Evolutionary conservation across 345 rosid species (phyloP), one percentile per base, ranked within the genome.

Genomic region (Syzygium grande): DNA sequence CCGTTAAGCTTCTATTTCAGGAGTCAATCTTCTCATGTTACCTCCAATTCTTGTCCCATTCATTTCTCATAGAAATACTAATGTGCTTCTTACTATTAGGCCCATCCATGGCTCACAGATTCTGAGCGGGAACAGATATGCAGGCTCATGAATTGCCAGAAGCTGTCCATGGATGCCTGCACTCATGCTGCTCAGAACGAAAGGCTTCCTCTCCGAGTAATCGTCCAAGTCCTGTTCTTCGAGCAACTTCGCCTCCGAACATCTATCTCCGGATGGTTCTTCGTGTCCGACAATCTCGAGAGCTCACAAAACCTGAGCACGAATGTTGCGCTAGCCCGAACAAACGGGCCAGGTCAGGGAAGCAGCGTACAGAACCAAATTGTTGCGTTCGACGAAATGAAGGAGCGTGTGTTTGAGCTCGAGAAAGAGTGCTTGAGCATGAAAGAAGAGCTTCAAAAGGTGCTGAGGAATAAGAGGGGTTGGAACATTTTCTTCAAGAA

Each of bases 181-280:
- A 94, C 98, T 17, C 99, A 97, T 87, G 99, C 99, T 58, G 94
- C 99, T 1, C 97, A 96, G 92, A 97, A 97, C 55, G 99, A 96
- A 90, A 94, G 98, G 92, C 94, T 97, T 68, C 99, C 99, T 1
- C 93, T 97, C 17, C 90, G 99, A 87, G 95, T 96, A 68, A 93
- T 96, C 5, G 98, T 97, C 87, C 99, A 97, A 92, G 95, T 97
- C 87, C 87, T 96, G 86, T 97, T 97, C 97, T 95, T 95, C 83
- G 99, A 97, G 88, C 99, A 97, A 89, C 95, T 97, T 84, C 88
- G 98, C 84, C 99, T 97, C 22, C 92, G 98, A 3, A 96, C 96
- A 88, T 96, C 98, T 12, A 86, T 97, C 61, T 90, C 96, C 22
- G 96, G 95, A 55, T 94, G 97, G 98, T 92, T 94, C 86, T 93